Percentiles rank a stretch among this genome's conserved stretches.
Conservation (phyloP, 164 flowering plant species). For the Stephania japonica region DNA sequence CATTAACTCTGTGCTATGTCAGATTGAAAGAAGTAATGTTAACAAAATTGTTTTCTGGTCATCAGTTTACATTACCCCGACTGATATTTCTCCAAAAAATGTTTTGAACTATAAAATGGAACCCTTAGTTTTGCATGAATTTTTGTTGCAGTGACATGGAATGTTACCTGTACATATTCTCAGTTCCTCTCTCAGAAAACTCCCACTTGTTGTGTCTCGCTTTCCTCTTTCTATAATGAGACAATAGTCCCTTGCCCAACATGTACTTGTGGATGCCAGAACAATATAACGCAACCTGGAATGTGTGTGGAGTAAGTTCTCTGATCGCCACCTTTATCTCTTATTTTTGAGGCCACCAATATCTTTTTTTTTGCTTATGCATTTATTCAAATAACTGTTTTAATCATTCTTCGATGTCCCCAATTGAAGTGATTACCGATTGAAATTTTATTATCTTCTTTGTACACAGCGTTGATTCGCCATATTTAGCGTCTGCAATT, state of each 20-base stretch:
- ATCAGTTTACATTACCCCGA: too few relatives aligned
- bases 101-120: background rate
- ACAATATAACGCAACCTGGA: constrained; percentile 35
- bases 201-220: constrained; percentile 76
- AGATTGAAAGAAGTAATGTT: too few relatives aligned
- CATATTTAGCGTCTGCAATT: constrained; percentile 48
- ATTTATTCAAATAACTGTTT: background rate
- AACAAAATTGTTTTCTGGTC: too few relatives aligned
- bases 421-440: background rate
- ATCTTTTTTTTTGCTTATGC: background rate
- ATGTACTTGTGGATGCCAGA: constrained; percentile 68
- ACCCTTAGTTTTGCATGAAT: background rate
- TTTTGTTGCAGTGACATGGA: constrained; percentile 71
- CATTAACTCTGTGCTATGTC: too few relatives aligned
- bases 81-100: background rate
- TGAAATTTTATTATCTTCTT: background rate
- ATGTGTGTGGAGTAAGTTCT: constrained; percentile 55
- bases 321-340: background rate
- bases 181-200: constrained; percentile 60
- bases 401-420: background rate
- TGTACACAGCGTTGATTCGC: constrained; percentile 39
- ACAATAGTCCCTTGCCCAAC: constrained; percentile 59
- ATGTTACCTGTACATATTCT: constrained; percentile 76
- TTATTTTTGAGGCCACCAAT: background rate
- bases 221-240: constrained; percentile 65